These are phyloP conservation scores for Colletotrichum sp. DNA, from an alignment of 2,329 filamentous ascomycete species.

Conservation along the genomic window DNA sequence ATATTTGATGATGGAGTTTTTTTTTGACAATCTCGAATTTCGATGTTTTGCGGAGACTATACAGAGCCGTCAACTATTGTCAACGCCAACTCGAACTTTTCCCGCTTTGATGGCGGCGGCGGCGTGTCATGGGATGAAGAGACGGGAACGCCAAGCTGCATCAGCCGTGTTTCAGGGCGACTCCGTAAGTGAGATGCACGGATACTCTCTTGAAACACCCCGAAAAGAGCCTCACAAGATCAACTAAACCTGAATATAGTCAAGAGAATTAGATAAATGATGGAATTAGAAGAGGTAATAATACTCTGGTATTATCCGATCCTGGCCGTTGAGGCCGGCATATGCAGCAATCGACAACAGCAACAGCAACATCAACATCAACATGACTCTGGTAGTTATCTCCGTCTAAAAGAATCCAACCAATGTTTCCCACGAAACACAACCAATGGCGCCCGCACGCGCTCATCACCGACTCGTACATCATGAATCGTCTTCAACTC, in stretches of 20 bases:
- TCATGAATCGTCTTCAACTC: background rate
- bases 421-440: background rate
- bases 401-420: background rate
- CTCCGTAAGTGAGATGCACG: background rate
- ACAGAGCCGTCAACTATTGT: background rate
- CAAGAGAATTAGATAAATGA: background rate
- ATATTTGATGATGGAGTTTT: background rate
- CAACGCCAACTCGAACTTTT: background rate
- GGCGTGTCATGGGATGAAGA: background rate
- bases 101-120: background rate
- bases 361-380: background rate
- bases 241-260: fast-evolving
- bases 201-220: background rate
- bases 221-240: background rate
- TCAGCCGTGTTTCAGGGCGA: conserved; percentile 11
- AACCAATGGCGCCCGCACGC: background rate
- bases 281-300: background rate
- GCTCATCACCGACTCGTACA: background rate
- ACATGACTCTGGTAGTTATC: conserved; percentile 2
- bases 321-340: background rate
- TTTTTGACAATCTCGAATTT: background rate
- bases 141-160: conserved; percentile 4
- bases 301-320: background rate
- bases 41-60: background rate
- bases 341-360: conserved; percentile 1